Evolutionary conservation across 2,329 filamentous ascomycete genomes (phyloP).

Genomic region (Sporothrix variecibatus): DNA sequence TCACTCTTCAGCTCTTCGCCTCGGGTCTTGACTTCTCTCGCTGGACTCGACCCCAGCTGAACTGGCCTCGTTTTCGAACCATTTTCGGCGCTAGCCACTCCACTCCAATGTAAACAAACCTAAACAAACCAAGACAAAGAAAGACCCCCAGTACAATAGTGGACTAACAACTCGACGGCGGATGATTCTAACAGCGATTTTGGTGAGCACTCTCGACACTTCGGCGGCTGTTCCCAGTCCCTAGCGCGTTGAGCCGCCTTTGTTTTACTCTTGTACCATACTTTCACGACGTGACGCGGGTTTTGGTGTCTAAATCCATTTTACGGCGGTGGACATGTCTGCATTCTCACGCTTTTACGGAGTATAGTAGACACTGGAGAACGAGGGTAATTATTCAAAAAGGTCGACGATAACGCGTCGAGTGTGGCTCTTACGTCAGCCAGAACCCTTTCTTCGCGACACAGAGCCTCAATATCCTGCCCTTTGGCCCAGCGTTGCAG

Average conservation of each 20-base stretch:
- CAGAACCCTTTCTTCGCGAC: neutral
- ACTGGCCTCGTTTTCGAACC: neutral
- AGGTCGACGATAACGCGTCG: neutral
- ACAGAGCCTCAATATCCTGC: conserved; percentile 11
- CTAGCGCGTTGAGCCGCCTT: neutral
- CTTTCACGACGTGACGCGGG: neutral
- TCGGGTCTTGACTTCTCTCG: neutral
- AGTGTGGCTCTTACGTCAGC: neutral
- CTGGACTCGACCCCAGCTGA: conserved; percentile 1
- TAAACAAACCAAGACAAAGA: neutral
- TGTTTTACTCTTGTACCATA: neutral
- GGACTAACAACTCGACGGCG: neutral
- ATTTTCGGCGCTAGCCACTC: conserved; percentile 12
- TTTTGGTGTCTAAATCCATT: neutral
- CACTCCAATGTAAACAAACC: neutral
- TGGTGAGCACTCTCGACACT: neutral
- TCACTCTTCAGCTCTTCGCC: neutral
- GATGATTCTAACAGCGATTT: neutral
- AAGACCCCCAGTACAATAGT: neutral
- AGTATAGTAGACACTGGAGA: neutral
- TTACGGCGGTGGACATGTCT: too few relatives aligned
- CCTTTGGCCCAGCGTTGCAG: neutral
- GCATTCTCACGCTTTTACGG: too few relatives aligned
- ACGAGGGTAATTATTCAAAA: neutral
- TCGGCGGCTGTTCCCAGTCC: conserved; percentile 9